phyloP scores from a whole-genome alignment of 1,139 yeast species.

The Candida tropicalis region DNA sequence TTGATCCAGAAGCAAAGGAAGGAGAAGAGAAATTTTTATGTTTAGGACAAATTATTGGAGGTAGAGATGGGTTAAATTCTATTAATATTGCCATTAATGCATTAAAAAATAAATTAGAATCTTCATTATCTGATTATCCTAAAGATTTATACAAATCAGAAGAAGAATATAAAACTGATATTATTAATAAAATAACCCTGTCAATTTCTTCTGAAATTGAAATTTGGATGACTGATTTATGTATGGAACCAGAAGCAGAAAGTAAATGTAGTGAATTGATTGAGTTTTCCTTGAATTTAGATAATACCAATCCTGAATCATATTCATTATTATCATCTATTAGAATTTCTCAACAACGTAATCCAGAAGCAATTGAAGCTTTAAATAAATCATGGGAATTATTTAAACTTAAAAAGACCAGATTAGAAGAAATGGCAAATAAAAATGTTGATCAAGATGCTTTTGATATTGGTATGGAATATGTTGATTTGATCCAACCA shows the following conservation, averaged over 20 bases:
- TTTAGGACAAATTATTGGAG: constrained; percentile 90
- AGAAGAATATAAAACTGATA: constrained; percentile 27
- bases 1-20: constrained; percentile 64
- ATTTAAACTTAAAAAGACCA: constrained; percentile 54
- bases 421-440: constrained; percentile 49
- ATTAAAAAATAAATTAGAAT: constrained; percentile 31
- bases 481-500: constrained; percentile 67
- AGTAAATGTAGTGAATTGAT: constrained; percentile 73
- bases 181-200: constrained; percentile 61
- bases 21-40: constrained; percentile 86
- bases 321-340: constrained; percentile 85
- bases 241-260: constrained; percentile 94
- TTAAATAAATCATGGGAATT: constrained; percentile 73
- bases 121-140: not conserved
- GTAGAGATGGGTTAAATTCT: constrained; percentile 68
- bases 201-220: constrained; percentile 88
- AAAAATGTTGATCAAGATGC: constrained; percentile 28
- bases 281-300: constrained; percentile 63
- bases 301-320: constrained; percentile 69
- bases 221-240: constrained; percentile 98
- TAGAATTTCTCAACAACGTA: constrained; percentile 82
- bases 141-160: constrained; percentile 28
- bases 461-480: constrained; percentile 50
- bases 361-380: constrained; percentile 73
- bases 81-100: constrained; percentile 65